A percentile compares a stretch with the other conserved stretches of the same genome.
Conservation (phyloP, 805 yeast genomes). For the Suhomyces vadensis region DNA sequence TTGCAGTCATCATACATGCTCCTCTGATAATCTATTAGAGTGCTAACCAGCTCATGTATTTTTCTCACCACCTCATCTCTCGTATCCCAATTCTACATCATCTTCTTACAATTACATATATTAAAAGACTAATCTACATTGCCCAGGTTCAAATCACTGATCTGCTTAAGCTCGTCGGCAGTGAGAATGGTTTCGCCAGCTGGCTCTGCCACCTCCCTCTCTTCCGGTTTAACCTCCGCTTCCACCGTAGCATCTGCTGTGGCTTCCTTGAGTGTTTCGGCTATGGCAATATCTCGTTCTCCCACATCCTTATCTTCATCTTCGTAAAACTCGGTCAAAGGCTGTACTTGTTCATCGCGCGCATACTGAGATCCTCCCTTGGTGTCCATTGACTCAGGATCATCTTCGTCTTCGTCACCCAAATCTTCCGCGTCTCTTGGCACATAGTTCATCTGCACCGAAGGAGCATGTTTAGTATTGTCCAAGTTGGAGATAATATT, state of each 20-base stretch:
- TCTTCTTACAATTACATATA: neutral
- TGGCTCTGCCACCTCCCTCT: neutral
- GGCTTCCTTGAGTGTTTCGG: neutral
- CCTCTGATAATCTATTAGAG: too few species aligned
- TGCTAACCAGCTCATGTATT: too few species aligned
- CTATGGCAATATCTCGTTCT: slow-evolving; percentile 28
- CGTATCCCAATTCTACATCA: neutral
- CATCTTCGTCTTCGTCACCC: slow-evolving; percentile 86
- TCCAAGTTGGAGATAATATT: slow-evolving; percentile 78
- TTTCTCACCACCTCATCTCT: neutral
- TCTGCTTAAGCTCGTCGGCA: slow-evolving; percentile 39
- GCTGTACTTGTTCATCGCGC: slow-evolving; percentile 70
- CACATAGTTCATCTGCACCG: slow-evolving; percentile 87
- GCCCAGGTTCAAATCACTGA: slow-evolving; percentile 35
- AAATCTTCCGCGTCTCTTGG: slow-evolving; percentile 87
- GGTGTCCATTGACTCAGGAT: slow-evolving; percentile 75
- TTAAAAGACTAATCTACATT: slow-evolving; percentile 2
- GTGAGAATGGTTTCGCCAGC: slow-evolving; percentile 23
- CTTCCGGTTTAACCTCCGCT: neutral
- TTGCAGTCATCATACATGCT: too few species aligned
- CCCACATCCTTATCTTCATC: slow-evolving; percentile 52
- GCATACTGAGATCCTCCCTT: slow-evolving; percentile 89
- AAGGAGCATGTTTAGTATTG: slow-evolving; percentile 94
- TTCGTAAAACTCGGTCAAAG: slow-evolving; percentile 77
- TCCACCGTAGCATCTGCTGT: neutral